Evolutionary conservation across 257 asterid species (phyloP), one percentile per base, ranked within the genome.

Genomic region (Lithospermum erythrorhizon): DNA sequence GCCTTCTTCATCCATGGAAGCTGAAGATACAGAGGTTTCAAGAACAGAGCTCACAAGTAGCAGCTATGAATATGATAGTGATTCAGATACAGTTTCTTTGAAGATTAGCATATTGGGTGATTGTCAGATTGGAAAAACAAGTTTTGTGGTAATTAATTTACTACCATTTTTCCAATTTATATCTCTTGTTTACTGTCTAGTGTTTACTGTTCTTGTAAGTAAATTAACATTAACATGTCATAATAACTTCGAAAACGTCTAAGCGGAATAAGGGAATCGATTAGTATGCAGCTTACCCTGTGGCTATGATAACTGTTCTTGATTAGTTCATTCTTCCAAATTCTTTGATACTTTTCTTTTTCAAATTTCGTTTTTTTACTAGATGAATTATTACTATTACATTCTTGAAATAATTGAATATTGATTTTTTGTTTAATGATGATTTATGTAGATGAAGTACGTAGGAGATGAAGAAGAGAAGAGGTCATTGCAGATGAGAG

Each of bases 61-160:
- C 15, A 69, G 69, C n/a, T 72, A 35, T 37, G 90, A 73, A 20
- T 76, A 69, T 63, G 76, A 69, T 49, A 68, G 70, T 62, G 97
- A 85, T 71, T 83, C 96, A 6, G 96, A 90, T 80, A 82, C 85
- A 22, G 96, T 90, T 63, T 64, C 89, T 51, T 79, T 90, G 70
- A 90, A 90, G 86, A 87, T 90, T 72, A 83, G 91, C 51, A 47
- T 87, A 19, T 75, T 90, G 73, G 97, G 97, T 25, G 97, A 90
- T 82, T 87, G 87, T 72, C 86, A 80, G 81, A 90, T 80, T 73
- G 97, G 96, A 15, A 90, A 90, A 72, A 90, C 97, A 24, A 85
- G 84, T 70, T 90, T 90, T 68, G 79, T 81, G 87, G 97, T 90
- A 54, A 69, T 75, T 7, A 35, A 35, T 35, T 27, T 35, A 35